Evolutionary conservation across 371 early-diverging fungal genomes (phyloP), one percentile per base, ranked within the genome.

Genomic region (Thermomucor indicae-seudaticae): DNA sequence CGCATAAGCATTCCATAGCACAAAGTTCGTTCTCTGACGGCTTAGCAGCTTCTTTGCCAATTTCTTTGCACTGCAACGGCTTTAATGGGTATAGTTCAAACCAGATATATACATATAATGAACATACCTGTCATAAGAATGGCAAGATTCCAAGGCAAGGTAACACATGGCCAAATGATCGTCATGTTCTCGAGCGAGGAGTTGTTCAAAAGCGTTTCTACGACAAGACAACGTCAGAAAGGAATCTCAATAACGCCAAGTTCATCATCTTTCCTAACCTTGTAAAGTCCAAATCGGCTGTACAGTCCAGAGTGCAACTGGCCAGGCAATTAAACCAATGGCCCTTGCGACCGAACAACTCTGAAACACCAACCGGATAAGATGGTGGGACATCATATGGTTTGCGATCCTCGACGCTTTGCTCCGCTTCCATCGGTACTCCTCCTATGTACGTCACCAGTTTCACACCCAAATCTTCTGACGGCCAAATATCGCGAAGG

Each of bases 1-100:
- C 0, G 87, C 87, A 59, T 83, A 86, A 1, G 75, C 76, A 53
- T 79, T 80, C 90, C 87, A 88, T 27, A 89, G 58, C 1, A 60
- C 47, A 5, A 89, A 52, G 53, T 79, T 83, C 51, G 71, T 75
- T 8, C 81, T 66, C 4, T 82, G 72, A 12, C 62, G 62, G 41
- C 84, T 85, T 23, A 86, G 51, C 23, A 83, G 51, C 0, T 42
- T 50, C 45, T 87, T 86, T 30, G 84, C 86, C 17, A 79, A 30
- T 47, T 76, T 76, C 28, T 78, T 65, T 5, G 79, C 81, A 32
- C 82, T 83, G n/a, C n/a, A n/a, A n/a, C n/a, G n/a, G n/a, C n/a
- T n/a, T n/a, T n/a, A n/a, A n/a, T n/a, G n/a, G n/a, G n/a, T n/a
- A n/a, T n/a, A n/a, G n/a, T n/a, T n/a, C n/a, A n/a, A n/a, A n/a